Base-by-base conservation (phyloP, 495 filamentous ascomycete genomes). In the Penicillium parvum region DNA sequence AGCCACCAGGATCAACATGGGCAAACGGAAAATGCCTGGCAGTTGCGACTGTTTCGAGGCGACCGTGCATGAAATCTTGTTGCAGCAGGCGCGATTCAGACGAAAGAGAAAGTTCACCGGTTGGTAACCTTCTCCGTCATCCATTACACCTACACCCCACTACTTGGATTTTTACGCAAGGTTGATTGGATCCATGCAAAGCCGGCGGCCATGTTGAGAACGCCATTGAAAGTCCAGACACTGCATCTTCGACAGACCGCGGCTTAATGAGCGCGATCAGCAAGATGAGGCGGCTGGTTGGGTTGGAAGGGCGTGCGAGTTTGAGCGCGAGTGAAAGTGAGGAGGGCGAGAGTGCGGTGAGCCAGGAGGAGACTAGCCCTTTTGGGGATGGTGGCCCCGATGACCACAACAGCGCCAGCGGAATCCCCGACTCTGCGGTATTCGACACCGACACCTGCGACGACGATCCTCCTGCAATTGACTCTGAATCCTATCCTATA, bases 121-220 rank as follows among this genome's bases (percentile, higher is more conserved):
- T 47, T 47, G 11, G 17, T 46, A 45, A 30, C 43, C 20, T 14
- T 45, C 49, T 30, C 43, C 53, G 54, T 54, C 57, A 60, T 60
- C 50, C 23, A 57, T 57, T 60, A 57, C 53, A 50, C 49, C 39
- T 53, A 53, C 53, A 57, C 32, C 30, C 38, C 15, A 19, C n/a
- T n/a, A 14, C n/a, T 18, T 25, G 6, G 21, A 18, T 27, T 41
- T 27, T 21, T 29, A 32, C 25, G 27, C 23, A 18, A 23, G 32
- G 4, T 14, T 34, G 12, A 33, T 34, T 43, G 30, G 23, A 5
- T 16, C n/a, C n/a, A n/a, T n/a, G n/a, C n/a, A n/a, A n/a, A n/a
- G n/a, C n/a, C n/a, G n/a, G n/a, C n/a, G n/a, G n/a, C n/a, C n/a
- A n/a, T n/a, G n/a, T n/a, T n/a, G n/a, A n/a, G n/a, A n/a, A n/a